A percentile compares a stretch with the other conserved stretches of the same genome.
These are phyloP conservation scores for Cytospora chrysosperma DNA, from an alignment of 2,329 filamentous ascomycete genomes.

Conservation along the genomic window DNA sequence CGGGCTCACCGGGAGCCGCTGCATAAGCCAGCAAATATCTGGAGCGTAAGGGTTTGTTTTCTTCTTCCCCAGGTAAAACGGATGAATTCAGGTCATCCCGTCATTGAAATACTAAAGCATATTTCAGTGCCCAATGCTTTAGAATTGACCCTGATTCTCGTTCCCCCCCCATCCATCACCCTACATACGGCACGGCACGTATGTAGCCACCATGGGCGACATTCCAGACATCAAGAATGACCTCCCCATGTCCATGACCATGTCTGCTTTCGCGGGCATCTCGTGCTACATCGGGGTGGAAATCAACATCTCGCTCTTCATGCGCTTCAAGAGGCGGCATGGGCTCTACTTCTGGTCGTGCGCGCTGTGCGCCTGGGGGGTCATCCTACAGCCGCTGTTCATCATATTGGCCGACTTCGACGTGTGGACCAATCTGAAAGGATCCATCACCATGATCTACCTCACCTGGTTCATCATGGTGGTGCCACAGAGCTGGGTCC, in stretches of 20 bases:
- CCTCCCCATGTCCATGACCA: constrained; percentile 34
- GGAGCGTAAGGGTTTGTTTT: neutral
- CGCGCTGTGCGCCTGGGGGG: constrained; percentile 31
- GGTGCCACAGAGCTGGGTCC: constrained; percentile 33
- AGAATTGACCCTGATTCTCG: neutral
- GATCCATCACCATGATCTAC: constrained; percentile 30
- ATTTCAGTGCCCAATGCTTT: neutral
- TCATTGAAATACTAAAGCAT: neutral
- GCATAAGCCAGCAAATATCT: neutral
- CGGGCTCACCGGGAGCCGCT: neutral
- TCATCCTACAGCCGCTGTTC: constrained; percentile 33
- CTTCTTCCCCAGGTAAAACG: neutral
- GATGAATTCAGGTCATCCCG: neutral
- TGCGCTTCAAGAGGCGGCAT: constrained; percentile 34
- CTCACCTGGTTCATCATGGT: constrained; percentile 36
- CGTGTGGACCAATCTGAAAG: constrained; percentile 26
- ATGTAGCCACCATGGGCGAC: neutral
- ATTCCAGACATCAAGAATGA: constrained; percentile 24
- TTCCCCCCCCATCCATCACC: neutral
- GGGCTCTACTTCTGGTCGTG: constrained; percentile 37
- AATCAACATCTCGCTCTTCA: constrained; percentile 33
- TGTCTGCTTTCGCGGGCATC: constrained; percentile 38
- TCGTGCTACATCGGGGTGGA: constrained; percentile 36
- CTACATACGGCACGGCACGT: too few species aligned
- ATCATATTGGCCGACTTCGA: constrained; percentile 35